Base-by-base conservation (phyloP, 208 protist genomes). In the Acanthamoeba quina region DNA sequence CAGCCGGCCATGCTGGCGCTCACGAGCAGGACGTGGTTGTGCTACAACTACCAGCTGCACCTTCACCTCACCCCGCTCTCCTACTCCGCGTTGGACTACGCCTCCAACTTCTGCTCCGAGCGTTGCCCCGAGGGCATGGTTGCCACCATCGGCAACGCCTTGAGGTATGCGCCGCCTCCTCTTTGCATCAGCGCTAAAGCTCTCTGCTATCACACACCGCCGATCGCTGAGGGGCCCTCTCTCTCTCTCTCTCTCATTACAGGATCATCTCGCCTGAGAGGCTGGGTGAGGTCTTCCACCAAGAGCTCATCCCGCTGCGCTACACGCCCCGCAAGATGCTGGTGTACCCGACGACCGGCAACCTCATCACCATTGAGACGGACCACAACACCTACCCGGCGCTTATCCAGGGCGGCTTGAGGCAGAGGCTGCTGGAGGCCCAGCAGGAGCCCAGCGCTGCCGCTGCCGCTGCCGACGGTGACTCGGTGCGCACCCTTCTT, bases 91-190 rank as follows among this genome's bases (percentile, higher is more conserved):
- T 94, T 99, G 13, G 97, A 98, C 37, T 94, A 95, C 60, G 98
- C 97, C 0, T 47, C 96, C 9, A 49, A 56, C 52, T 98, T 99
- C 91, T 72, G 78, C 21, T 98, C 98, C 0, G 98, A 98, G 56
- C 96, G 98, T 76, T 98, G 96, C 56, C 95, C 97, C 13, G 98
- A 99, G 56, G 98, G 98, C 76, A 92, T 99, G 19, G 95, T 97
- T 11, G 96, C 95, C 41, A 96, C 98, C 17, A 90, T 96, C 9
- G 95, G 95, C 19, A 97, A 97, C 83, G 95, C 93, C 37, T 60
- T 98, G 1, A n/a, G 78, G 91, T 94, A 49, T 85, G 85, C 3
- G 44, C 19, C 58, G 0, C 3, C 83, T 11, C 82, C 83, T 90
- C 58, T 90, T 90, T 10, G 44, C 44, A 49, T 49, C 44, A 49